phyloP scores from a whole-genome alignment of 1,139 yeast genomes.

The Hyphopichia burtonii region DNA sequence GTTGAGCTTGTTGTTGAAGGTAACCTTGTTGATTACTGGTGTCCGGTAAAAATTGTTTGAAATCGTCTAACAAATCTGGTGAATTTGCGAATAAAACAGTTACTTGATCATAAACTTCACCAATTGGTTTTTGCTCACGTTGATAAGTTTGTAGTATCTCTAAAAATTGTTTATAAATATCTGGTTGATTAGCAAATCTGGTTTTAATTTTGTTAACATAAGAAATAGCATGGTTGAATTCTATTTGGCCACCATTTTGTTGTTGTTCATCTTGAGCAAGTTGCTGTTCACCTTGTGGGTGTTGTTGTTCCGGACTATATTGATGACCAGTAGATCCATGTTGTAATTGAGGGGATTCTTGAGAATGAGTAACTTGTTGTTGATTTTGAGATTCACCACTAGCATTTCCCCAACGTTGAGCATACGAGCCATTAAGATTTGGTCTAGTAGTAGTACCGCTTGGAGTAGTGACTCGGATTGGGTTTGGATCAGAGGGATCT shows the following conservation, averaged over 20 bases:
- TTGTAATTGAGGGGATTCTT: conserved; percentile 12
- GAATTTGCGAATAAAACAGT: conserved; percentile 86
- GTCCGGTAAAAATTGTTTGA: conserved; percentile 93
- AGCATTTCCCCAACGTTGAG: conserved; percentile 27
- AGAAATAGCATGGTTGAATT: conserved; percentile 94
- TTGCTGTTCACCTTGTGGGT: conserved; percentile 5
- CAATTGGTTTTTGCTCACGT: conserved; percentile 91
- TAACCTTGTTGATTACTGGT: conserved; percentile 47
- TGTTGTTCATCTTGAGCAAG: conserved; percentile 18
- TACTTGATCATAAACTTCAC: conserved; percentile 92
- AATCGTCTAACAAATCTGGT: conserved; percentile 91
- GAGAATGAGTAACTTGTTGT: conserved; percentile 13
- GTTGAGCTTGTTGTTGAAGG: conserved; percentile 14
- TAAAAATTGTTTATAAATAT: conserved; percentile 88
- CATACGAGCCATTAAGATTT: conserved; percentile 33
- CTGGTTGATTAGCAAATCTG: conserved; percentile 91
- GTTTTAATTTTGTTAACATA: conserved; percentile 95
- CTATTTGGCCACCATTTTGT: conserved; percentile 75
- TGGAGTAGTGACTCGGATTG: conserved; percentile 94
- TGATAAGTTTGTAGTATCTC: conserved; percentile 96
- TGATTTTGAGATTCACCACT: conserved; percentile 8
- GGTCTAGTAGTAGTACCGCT: conserved; percentile 81
- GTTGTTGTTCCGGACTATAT: conserved; percentile 10
- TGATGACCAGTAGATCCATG: conserved; percentile 6
- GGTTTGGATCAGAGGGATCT: conserved; percentile 88